A percentile compares a stretch with the other conserved stretches of the same genome.
Evolutionary conservation across 2,329 filamentous ascomycete genomes (phyloP).

Genomic region (Incumbomyces lentus): DNA sequence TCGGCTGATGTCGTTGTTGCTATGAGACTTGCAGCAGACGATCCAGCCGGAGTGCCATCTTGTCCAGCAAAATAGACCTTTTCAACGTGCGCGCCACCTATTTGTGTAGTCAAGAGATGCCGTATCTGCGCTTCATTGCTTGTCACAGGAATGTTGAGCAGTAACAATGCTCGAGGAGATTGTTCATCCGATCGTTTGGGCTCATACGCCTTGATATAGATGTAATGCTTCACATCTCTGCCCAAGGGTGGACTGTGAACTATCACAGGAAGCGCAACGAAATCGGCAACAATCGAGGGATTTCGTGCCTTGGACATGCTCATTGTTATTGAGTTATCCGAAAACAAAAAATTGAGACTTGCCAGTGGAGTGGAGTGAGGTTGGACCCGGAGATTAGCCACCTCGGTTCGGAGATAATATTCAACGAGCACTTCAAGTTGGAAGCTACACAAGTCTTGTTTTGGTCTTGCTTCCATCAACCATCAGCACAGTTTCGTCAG

Average conservation of each 20-base stretch:
- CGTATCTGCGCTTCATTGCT: constrained; percentile 69
- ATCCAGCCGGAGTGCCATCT: constrained; percentile 8
- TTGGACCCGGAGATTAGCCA: background rate
- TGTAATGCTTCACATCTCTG: constrained; percentile 59
- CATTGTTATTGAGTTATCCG: no score
- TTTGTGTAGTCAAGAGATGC: constrained; percentile 60
- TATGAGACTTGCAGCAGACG: constrained; percentile 19
- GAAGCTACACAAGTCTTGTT: no score
- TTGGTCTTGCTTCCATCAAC: background rate
- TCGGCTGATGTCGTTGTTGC: constrained; percentile 7
- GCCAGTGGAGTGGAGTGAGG: background rate
- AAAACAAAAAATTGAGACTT: background rate
- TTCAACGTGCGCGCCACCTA: constrained; percentile 71
- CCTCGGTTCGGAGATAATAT: background rate
- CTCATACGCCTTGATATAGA: constrained; percentile 76
- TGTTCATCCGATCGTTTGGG: constrained; percentile 65
- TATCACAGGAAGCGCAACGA: constrained; percentile 57
- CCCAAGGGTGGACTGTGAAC: constrained; percentile 57
- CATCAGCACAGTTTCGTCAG: background rate
- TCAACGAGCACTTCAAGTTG: background rate
- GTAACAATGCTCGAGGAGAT: constrained; percentile 70
- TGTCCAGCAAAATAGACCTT: constrained; percentile 54
- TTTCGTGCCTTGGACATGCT: constrained; percentile 27
- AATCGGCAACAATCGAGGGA: constrained; percentile 45
- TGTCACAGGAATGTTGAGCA: constrained; percentile 83